A percentile compares a stretch with the other conserved stretches of the same genome.
Evolutionary conservation across 768 basidiomycete species (phyloP).

Genomic region (Rhizopogon roseolus): DNA sequence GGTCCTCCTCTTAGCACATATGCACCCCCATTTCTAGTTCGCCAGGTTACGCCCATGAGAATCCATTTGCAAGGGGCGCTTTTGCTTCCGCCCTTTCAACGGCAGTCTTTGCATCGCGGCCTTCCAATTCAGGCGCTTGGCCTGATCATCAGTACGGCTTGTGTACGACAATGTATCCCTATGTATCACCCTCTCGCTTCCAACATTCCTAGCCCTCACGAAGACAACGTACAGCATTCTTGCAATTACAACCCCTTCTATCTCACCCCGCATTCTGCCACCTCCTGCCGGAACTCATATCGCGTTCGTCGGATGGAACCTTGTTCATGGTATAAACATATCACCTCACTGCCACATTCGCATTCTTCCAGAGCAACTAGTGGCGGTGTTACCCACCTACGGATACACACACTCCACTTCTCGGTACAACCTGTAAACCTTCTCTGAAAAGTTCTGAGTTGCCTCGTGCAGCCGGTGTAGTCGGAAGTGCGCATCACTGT

Average conservation of each 20-base stretch:
- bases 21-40: conserved; percentile 14
- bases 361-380: background rate
- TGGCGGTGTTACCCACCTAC: conserved; percentile 1
- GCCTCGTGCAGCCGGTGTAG: conserved; percentile 10
- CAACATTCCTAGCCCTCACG: too few species aligned
- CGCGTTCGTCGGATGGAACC: background rate
- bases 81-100: conserved; percentile 19
- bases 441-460: background rate
- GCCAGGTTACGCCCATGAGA: conserved; percentile 10
- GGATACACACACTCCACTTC: background rate
- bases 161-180: background rate
- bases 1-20: conserved; percentile 13
- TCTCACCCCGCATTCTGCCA: background rate
- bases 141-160: conserved; percentile 13
- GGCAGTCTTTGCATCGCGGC: conserved; percentile 9
- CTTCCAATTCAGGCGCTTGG: conserved; percentile 12
- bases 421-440: background rate
- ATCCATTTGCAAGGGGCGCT: conserved; percentile 9
- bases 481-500: conserved; percentile 8
- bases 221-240: background rate
- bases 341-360: too few species aligned
- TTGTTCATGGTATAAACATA: too few species aligned
- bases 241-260: background rate
- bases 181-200: background rate
- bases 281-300: background rate